A percentile compares a stretch with the other conserved stretches of the same genome.
Evolutionary conservation across 2,329 filamentous ascomycete genomes (phyloP).

Genomic region (Calonectria pteridis): DNA sequence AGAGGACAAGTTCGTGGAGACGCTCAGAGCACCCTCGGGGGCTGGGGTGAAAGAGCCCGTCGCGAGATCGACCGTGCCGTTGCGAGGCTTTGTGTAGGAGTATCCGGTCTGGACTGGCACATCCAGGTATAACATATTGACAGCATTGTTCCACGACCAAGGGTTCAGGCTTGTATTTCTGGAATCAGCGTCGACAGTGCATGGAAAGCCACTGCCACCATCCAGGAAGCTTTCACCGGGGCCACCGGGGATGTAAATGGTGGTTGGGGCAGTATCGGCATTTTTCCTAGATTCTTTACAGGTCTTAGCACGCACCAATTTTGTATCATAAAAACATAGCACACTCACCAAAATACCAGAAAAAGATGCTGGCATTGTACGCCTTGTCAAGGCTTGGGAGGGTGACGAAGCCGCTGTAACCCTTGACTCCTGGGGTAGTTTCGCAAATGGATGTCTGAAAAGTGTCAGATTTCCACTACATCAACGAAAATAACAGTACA

Average conservation of each 20-base stretch:
- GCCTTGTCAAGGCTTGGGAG: constrained; percentile 34
- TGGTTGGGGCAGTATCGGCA: constrained; percentile 35
- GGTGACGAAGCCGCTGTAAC: constrained; percentile 41
- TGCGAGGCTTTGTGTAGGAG: constrained; percentile 60
- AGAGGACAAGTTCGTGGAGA: constrained; percentile 28
- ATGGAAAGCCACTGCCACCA: constrained; percentile 68
- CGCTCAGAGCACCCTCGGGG: background rate
- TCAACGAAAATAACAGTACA: too few relatives aligned
- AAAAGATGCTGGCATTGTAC: constrained; percentile 51
- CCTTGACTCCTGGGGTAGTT: constrained; percentile 36
- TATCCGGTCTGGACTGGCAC: constrained; percentile 75
- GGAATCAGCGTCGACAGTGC: constrained; percentile 58
- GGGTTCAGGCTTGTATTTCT: constrained; percentile 66
- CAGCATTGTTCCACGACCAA: constrained; percentile 70
- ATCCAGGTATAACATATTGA: constrained; percentile 64
- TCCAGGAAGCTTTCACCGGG: constrained; percentile 72
- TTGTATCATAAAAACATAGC: background rate
- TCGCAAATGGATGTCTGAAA: constrained; percentile 40
- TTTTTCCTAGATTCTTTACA: constrained; percentile 49
- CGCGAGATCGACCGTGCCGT: constrained; percentile 67
- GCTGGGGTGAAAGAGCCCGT: constrained; percentile 44
- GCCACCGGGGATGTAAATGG: constrained; percentile 74
- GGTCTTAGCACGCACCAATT: accelerated
- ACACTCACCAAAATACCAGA: constrained; percentile 55
- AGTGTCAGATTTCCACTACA: background rate